Evolutionary conservation across 2,329 filamentous ascomycete species (phyloP).

Genomic region (Diplodia seriata): DNA sequence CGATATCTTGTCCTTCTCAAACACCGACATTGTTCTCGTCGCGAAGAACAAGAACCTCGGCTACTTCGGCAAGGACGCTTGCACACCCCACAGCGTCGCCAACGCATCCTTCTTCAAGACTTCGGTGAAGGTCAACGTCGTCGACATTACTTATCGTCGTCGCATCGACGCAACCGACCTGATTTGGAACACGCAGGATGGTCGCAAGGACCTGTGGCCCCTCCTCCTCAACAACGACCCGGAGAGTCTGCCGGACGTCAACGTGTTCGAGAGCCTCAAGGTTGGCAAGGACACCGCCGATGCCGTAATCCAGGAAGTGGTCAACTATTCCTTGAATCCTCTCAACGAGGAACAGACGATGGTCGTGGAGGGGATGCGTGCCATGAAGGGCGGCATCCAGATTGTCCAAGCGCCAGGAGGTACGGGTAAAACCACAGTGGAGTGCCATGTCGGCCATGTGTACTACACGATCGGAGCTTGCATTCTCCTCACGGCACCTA

Average conservation of each 20-base stretch:
- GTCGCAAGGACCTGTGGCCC: background rate
- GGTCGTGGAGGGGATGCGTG: background rate
- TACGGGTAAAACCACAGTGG: background rate
- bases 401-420: background rate
- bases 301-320: background rate
- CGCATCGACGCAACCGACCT: background rate
- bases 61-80: background rate
- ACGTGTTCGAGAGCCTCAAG: background rate
- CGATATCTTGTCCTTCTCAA: background rate
- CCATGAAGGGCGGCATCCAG: background rate
- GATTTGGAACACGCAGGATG: background rate
- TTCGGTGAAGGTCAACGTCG: background rate
- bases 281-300: background rate
- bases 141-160: background rate
- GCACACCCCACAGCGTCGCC: background rate
- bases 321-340: too few relatives aligned
- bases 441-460: background rate
- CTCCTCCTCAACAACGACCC: background rate
- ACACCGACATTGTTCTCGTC: background rate
- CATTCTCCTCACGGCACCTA: background rate
- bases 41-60: conserved; percentile 1
- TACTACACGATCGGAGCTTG: background rate
- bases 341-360: background rate
- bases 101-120: background rate
- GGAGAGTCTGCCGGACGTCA: background rate